Base-by-base conservation (phyloP, 1,139 yeast species). In the Kodamaea sp. region DNA sequence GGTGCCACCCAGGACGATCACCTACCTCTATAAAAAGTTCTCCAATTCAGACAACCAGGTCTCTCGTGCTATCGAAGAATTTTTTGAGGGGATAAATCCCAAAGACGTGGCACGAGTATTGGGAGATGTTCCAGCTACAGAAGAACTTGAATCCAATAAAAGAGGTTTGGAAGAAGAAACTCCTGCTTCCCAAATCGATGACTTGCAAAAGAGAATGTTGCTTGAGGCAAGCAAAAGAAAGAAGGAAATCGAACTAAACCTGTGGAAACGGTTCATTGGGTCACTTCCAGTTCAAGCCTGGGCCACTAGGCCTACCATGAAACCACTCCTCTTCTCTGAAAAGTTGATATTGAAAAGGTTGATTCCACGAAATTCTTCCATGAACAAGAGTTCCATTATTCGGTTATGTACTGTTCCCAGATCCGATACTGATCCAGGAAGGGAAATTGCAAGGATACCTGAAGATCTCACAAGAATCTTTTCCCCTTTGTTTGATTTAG, bases 371-470 rank as follows among this genome's bases (percentile, higher is more conserved):
- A 46, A 46, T 21, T 29, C 52, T 8, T 35, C 28, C 12, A 46
- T 42, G 22, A 43, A 39, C 26, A 42, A 48, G n/a, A 35, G 45
- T 10, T 46, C 71, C 4, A 62, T 65, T 20, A 58, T 67, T 13
- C 48, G 73, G 32, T 42, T 66, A 19, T 66, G 55, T 44, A 63
- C 60, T 0, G 48, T 35, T 29, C 61, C 55, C 23, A 48, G 37
- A 21, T 43, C 38, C 14, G 47, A 47, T 13, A 43, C 43, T 3
- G 50, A 49, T 4, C 48, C 47, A 5, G 62, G 57, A 12, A 45
- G 86, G 40, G 96, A 87, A 52, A 68, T 90, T 24, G 97, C 95
- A 0, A 72, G 96, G 42, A 55, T 88, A 1, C 82, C 89, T 0
- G 90, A 83, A 43, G 85, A 80, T 33, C 63, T 80, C 24, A 88